Percentiles rank a stretch among this genome's conserved stretches.
phyloP scores from a whole-genome alignment of 2,329 filamentous ascomycete genomes.

The Malbranchea zuffiana region DNA sequence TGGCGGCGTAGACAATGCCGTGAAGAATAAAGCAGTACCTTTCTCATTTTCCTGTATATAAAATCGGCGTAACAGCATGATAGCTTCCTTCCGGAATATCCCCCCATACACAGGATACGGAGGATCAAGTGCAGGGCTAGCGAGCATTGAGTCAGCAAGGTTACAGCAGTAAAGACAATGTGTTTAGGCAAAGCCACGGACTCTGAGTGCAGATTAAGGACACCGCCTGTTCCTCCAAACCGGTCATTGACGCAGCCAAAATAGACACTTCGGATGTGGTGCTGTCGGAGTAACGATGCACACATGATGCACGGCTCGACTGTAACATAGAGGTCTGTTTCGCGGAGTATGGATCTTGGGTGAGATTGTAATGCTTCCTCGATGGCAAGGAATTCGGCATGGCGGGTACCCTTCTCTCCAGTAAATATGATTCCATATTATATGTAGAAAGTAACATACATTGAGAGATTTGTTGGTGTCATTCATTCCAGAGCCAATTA shows the following conservation, averaged over 20 bases:
- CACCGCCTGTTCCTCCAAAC: slow-evolving; percentile 90
- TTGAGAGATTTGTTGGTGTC: slow-evolving; percentile 82
- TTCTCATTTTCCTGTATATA: slow-evolving; percentile 97
- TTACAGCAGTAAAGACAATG: slow-evolving; percentile 8
- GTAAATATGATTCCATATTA: neutral
- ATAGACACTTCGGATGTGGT: slow-evolving; percentile 78
- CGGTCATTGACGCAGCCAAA: slow-evolving; percentile 95
- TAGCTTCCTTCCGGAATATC: slow-evolving; percentile 82
- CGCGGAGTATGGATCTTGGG: slow-evolving; percentile 55
- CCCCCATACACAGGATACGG: slow-evolving; percentile 78
- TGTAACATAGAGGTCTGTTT: slow-evolving; percentile 83
- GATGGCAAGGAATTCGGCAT: slow-evolving; percentile 90
- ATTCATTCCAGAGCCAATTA: slow-evolving; percentile 90
- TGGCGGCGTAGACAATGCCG: neutral
- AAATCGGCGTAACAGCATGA: slow-evolving; percentile 82
- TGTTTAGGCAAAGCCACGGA: slow-evolving; percentile 24
- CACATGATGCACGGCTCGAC: slow-evolving; percentile 99
- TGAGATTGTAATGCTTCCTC: slow-evolving; percentile 53
- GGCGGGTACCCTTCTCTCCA: slow-evolving; percentile 63
- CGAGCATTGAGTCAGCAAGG: neutral
- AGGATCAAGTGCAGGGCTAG: slow-evolving; percentile 59
- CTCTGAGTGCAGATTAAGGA: slow-evolving; percentile 74
- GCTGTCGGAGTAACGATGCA: slow-evolving; percentile 79
- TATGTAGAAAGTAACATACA: slow-evolving; percentile 28
- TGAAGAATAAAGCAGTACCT: slow-evolving; percentile 34